Base-by-base conservation (phyloP, 2,329 filamentous ascomycete species). In the Xylariaceae sp. region DNA sequence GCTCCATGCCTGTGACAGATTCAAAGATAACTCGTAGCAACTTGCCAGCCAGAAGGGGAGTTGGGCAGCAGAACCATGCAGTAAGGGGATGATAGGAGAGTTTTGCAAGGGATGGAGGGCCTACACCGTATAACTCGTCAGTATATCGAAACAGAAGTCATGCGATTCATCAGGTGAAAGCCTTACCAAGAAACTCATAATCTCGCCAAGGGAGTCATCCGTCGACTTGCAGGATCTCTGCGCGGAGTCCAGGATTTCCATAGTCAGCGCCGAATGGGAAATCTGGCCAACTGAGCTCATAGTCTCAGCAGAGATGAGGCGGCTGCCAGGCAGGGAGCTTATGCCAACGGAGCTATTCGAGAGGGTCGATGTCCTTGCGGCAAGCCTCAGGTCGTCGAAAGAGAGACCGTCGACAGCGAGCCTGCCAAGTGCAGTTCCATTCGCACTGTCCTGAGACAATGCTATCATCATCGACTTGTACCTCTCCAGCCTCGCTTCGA, bases 61-160 rank as follows among this genome's bases (percentile, higher is more conserved):
- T 46, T 64, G 52, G 53, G 57, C 35, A 54, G 47, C 53, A 9
- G 52, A 49, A 3, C 51, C 44, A 12, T 67, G 59, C 19, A 78
- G 54, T 3, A 78, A 51, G 5, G 65, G 61, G 3, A 73, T 58
- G n/a, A 78, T 56, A 2, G 68, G 64, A 2, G 69, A 67, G 49
- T 83, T 83, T 44, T 76, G 71, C 13, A 82, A 58, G 9, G 78
- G 70, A 48, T 83, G 75, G 7, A 81, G 56, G 3, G 78, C 71
- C 65, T 81, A n/a, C n/a, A n/a, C n/a, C n/a, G n/a, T n/a, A n/a
- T n/a, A n/a, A n/a, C n/a, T n/a, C n/a, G n/a, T n/a, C n/a, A n/a
- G n/a, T n/a, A n/a, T n/a, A n/a, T n/a, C n/a, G 46, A 38, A 4
- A 46, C 31, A 21, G 12, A 18, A 15, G 34, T 2, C n/a, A n/a